Evolutionary conservation across 805 yeast genomes (phyloP).

Genomic region (Metschnikowia colocasiae): DNA sequence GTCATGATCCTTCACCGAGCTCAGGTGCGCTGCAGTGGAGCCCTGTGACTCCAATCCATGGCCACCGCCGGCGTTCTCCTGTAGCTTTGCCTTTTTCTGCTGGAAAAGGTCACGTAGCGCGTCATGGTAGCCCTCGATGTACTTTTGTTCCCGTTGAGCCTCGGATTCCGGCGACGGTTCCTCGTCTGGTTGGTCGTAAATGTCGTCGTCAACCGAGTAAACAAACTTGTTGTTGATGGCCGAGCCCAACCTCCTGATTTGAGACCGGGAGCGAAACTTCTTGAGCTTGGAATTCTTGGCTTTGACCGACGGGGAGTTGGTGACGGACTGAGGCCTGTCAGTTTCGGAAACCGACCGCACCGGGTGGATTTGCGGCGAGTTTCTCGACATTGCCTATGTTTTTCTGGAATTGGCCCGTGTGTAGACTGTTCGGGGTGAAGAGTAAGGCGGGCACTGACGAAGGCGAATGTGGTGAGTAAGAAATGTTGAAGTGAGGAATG

Average conservation of each 20-base stretch:
- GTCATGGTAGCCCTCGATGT: constrained; percentile 70
- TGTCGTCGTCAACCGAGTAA: constrained; percentile 81
- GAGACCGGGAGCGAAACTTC: constrained; percentile 29
- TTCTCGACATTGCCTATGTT: constrained; percentile 3
- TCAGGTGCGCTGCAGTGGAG: not conserved
- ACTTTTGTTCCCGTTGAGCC: constrained; percentile 37
- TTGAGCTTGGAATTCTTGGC: constrained; percentile 14
- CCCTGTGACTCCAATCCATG: constrained; percentile 5
- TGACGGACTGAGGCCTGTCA: constrained; percentile 8
- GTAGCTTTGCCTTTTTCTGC: constrained; percentile 17
- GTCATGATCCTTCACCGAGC: constrained; percentile 1
- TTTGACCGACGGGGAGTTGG: constrained; percentile 13
- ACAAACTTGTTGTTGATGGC: constrained; percentile 32
- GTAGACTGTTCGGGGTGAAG: not conserved
- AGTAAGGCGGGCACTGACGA: not conserved
- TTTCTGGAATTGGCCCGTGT: not conserved
- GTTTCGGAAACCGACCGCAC: constrained; percentile 12
- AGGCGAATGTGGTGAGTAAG: not conserved
- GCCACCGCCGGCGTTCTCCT: constrained; percentile 8
- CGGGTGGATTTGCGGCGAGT: constrained; percentile 13
- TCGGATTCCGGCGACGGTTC: constrained; percentile 36
- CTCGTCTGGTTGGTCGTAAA: constrained; percentile 56
- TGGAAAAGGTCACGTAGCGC: constrained; percentile 48
- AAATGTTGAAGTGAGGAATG: not conserved
- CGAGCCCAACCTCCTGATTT: constrained; percentile 26